Evolutionary conservation across 2,329 filamentous ascomycete genomes (phyloP).

Genomic region (Aplosporella prunicola): DNA sequence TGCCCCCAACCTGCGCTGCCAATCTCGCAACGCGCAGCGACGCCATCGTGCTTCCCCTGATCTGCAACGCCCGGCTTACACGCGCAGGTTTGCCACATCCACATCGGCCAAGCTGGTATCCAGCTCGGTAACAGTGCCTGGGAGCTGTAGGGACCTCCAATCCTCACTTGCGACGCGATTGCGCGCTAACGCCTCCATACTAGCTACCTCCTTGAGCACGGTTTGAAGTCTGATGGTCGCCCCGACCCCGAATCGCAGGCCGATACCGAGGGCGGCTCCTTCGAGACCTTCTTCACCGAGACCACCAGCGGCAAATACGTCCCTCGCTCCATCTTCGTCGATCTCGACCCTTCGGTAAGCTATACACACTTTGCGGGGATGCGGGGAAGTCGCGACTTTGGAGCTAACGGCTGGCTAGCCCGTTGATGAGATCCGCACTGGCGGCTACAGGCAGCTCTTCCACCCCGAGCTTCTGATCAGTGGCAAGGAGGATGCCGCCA

Average conservation of each 20-base stretch:
- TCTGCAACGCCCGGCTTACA: conserved; percentile 8
- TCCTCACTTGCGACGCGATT: conserved; percentile 4
- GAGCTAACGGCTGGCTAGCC: conserved; percentile 9
- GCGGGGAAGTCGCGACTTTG: too few species aligned
- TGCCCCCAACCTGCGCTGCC: conserved; percentile 6
- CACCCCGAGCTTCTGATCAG: conserved; percentile 99
- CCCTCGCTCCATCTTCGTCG: conserved; percentile 96
- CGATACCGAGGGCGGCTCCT: conserved; percentile 80
- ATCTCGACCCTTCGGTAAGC: conserved; percentile 93
- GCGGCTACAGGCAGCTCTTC: conserved; percentile 91
- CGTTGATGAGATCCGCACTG: conserved; percentile 97
- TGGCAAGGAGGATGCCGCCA: conserved; percentile 99
- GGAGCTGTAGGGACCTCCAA: conserved; percentile 55
- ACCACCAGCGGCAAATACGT: conserved; percentile 98
- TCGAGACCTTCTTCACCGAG: conserved; percentile 99
- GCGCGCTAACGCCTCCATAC: conserved; percentile 12
- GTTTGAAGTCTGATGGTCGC: conserved; percentile 55
- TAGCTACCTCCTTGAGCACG: conserved; percentile 65
- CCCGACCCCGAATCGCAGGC: conserved; percentile 47
- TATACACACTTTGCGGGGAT: background rate
- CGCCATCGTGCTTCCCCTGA: conserved; percentile 9
- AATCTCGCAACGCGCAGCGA: background rate
- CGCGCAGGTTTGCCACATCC: conserved; percentile 53
- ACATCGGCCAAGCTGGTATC: conserved; percentile 62
- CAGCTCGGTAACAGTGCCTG: conserved; percentile 68